Conservation (phyloP, 805 yeast species). For the Wickerhamia fluorescens region DNA sequence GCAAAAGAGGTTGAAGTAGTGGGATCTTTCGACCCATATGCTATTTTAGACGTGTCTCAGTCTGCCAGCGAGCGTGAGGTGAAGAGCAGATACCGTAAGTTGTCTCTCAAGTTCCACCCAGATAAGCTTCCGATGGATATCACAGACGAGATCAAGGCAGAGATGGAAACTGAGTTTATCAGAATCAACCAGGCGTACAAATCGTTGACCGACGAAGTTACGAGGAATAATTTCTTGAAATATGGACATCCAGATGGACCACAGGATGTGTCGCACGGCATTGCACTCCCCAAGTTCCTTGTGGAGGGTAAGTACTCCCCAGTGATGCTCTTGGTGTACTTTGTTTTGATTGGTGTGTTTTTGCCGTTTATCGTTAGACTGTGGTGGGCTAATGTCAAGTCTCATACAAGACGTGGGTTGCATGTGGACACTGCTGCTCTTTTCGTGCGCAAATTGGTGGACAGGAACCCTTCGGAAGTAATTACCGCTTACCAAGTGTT, state of each 20-base stretch:
- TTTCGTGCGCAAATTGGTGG: conserved; percentile 66
- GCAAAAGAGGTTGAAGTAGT: conserved; percentile 40
- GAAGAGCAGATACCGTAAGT: conserved; percentile 76
- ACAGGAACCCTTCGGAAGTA: conserved; percentile 63
- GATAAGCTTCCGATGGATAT: conserved; percentile 73
- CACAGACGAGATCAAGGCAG: conserved; percentile 46
- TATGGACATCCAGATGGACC: conserved; percentile 99
- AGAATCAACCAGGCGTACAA: conserved; percentile 87
- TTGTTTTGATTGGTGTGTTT: conserved; percentile 64
- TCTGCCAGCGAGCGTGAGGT: conserved; percentile 69
- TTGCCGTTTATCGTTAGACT: conserved; percentile 75
- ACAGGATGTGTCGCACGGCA: conserved; percentile 82
- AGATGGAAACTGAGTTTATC: conserved; percentile 70
- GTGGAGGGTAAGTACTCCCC: conserved; percentile 77
- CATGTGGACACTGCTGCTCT: conserved; percentile 77
- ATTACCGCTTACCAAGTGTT: conserved; percentile 52
- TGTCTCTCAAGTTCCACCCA: conserved; percentile 87
- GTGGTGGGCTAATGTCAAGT: conserved; percentile 86
- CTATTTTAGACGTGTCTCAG: conserved; percentile 65
- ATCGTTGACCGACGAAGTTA: conserved; percentile 85
- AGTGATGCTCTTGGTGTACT: conserved; percentile 54
- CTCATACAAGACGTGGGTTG: conserved; percentile 76
- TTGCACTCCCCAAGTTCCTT: conserved; percentile 87
- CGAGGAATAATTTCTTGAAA: conserved; percentile 71
- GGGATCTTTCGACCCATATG: conserved; percentile 82